Evolutionary conservation across 768 basidiomycete genomes (phyloP).

Genomic region (Coprinopsis strossmayeri): DNA sequence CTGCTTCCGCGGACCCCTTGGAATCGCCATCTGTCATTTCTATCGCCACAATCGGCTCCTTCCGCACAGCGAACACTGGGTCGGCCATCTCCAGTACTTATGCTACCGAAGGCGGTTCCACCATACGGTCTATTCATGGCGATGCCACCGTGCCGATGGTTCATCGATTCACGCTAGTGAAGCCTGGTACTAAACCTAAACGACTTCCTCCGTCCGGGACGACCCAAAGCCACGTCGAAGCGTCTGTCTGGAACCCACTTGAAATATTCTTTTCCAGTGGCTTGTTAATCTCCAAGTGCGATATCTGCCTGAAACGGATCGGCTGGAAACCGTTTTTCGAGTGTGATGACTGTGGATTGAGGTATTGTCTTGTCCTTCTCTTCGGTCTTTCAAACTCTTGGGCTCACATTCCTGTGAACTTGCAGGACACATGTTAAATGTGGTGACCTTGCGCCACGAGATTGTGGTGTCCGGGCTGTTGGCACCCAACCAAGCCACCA

Average conservation of each 20-base stretch:
- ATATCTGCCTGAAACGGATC: conserved; percentile 73
- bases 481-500: no score
- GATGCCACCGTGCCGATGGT: conserved; percentile 45
- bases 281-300: conserved; percentile 69
- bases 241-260: conserved; percentile 63
- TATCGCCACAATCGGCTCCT: conserved; percentile 53
- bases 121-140: conserved; percentile 40
- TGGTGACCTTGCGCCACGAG: conserved; percentile 72
- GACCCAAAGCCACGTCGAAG: conserved; percentile 49
- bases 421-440: conserved; percentile 83
- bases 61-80: conserved; percentile 52
- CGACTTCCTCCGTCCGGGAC: conserved; percentile 18
- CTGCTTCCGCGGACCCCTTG: conserved; percentile 16
- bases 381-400: conserved; percentile 9
- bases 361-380: conserved; percentile 32
- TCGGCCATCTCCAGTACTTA: conserved; percentile 48
- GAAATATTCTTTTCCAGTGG: conserved; percentile 75
- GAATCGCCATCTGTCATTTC: conserved; percentile 34
- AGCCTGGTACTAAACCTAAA: conserved; percentile 65
- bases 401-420: no score
- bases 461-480: conserved; percentile 60
- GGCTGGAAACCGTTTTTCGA: conserved; percentile 83
- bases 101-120: conserved; percentile 76
- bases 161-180: conserved; percentile 84
- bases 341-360: conserved; percentile 85